A percentile compares a stretch with the other conserved stretches of the same genome.
Conservation (phyloP, 2,329 filamentous ascomycete genomes). For the Cercospora sojina region DNA sequence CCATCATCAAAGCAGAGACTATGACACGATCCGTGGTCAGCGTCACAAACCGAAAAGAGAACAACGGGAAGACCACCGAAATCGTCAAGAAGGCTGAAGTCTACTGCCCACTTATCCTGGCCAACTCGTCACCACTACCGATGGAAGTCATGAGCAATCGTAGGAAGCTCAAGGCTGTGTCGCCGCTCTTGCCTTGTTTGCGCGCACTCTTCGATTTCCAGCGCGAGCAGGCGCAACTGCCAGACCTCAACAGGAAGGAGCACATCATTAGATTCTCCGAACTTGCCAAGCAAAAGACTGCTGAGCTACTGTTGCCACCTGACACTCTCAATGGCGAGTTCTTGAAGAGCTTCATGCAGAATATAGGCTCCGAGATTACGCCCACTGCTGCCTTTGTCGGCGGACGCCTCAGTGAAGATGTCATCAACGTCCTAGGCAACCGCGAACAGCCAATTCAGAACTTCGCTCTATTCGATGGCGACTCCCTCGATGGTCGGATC, state of each 20-base stretch:
- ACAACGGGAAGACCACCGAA: conserved; percentile 68
- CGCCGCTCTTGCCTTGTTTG: conserved; percentile 78
- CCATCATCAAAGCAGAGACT: conserved; percentile 63
- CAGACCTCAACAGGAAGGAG: conserved; percentile 58
- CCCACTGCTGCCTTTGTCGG: conserved; percentile 88
- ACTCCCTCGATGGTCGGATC: conserved; percentile 71
- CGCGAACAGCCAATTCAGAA: conserved; percentile 96
- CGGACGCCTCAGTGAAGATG: conserved; percentile 88
- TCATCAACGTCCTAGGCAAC: conserved; percentile 91
- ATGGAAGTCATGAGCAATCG: conserved; percentile 67
- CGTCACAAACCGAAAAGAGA: conserved; percentile 67
- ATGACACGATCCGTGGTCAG: conserved; percentile 73
- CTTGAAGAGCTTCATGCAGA: conserved; percentile 80
- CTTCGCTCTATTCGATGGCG: conserved; percentile 86
- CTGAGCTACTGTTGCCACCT: conserved; percentile 55
- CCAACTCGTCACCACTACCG: conserved; percentile 71
- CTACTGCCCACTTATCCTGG: conserved; percentile 85
- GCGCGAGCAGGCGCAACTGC: conserved; percentile 44
- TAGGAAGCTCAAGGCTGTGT: conserved; percentile 71
- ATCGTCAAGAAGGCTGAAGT: conserved; percentile 87
- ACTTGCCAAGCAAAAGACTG: conserved; percentile 74
- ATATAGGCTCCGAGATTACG: conserved; percentile 77
- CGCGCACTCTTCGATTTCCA: conserved; percentile 90
- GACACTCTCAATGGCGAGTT: conserved; percentile 58
- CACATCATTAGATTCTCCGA: conserved; percentile 69